Evolutionary conservation across 2,329 filamentous ascomycete genomes (phyloP), one percentile per base, ranked within the genome.

Genomic region (Sarocladium oryzae): DNA sequence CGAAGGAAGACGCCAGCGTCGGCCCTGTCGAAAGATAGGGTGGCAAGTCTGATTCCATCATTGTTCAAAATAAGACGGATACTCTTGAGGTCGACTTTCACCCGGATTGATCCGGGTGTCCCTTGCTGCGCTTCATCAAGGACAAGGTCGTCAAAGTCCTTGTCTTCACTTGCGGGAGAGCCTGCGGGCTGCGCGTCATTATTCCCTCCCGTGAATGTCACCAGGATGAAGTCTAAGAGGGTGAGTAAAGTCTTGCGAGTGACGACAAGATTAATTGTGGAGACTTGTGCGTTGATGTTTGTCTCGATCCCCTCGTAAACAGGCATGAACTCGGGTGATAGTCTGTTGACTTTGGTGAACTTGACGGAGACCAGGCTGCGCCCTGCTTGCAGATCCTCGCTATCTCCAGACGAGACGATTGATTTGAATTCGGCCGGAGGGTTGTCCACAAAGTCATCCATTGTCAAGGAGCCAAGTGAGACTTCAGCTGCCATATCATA

Each of bases 61-160:
- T 99, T 97, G 65, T 99, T 99, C 51, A 99, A 75, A 56, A 99
- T 92, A 24, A 99, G 77, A 2, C 89, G 83, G 56, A 99, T 96
- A 71, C 88, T 91, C 71, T 95, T 95, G 55, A 99, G 72, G 55
- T 96, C 86, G 37, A 95, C 85, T 67, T 95, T 95, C 66, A 99
- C 92, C 21, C 90, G 84, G 57, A 99, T 93, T 56, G 93, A 95
- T 52, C 88, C 87, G 4, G 62, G 72, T 13, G 66, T 66, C 33
- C 67, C 62, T 55, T 71, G 63, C 32, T 71, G 60, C 5, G 62
- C 57, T 18, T 71, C 62, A 21, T 75, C 69, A 59, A 56, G 41
- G 3, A 58, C 59, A 4, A 66, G 67, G 2, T 73, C 67, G 2
- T 67, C 64, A 2, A 71, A 67, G 11, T 71, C 69, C 2, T 59